phyloP scores from a whole-genome alignment of 2,329 filamentous ascomycete species.

The Botryotinia narcissicola region DNA sequence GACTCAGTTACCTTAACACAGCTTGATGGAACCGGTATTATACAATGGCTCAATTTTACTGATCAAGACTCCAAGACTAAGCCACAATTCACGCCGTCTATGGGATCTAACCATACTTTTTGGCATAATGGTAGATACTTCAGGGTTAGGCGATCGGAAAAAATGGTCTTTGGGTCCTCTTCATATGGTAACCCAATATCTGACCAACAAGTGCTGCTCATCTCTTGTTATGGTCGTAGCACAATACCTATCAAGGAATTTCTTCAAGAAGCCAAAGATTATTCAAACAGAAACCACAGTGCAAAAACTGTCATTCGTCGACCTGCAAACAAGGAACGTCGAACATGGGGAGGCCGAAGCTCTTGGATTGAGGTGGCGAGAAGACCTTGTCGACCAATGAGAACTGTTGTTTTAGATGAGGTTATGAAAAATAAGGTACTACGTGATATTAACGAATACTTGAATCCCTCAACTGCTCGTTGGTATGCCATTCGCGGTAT shows the following conservation, averaged over 20 bases:
- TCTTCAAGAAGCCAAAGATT: slow-evolving; percentile 51
- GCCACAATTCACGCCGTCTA: slow-evolving; percentile 53
- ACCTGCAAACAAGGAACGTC: slow-evolving; percentile 47
- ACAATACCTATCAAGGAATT: slow-evolving; percentile 55
- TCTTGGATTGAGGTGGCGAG: slow-evolving; percentile 58
- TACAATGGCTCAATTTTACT: slow-evolving; percentile 57
- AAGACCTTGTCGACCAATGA: slow-evolving; percentile 67
- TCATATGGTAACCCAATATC: slow-evolving; percentile 42
- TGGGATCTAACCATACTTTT: slow-evolving; percentile 50
- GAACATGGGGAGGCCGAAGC: slow-evolving; percentile 45
- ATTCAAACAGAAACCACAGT: slow-evolving; percentile 52
- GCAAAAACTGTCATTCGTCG: slow-evolving; percentile 59
- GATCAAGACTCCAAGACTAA: slow-evolving; percentile 53
- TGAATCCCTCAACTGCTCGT: slow-evolving; percentile 64
- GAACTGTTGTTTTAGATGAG: slow-evolving; percentile 70
- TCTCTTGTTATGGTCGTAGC: slow-evolving; percentile 54
- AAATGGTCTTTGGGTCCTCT: slow-evolving; percentile 28
- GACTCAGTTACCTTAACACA: slow-evolving; percentile 49
- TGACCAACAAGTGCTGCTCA: slow-evolving; percentile 51
- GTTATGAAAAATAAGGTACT: slow-evolving; percentile 65
- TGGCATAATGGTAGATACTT: slow-evolving; percentile 55
- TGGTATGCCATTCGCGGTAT: slow-evolving; percentile 78
- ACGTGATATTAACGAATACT: slow-evolving; percentile 73
- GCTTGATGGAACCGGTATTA: slow-evolving; percentile 40
- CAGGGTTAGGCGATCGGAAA: slow-evolving; percentile 39